These are phyloP conservation scores for Sordariomycetes sp. DNA, from an alignment of 2,329 filamentous ascomycete species.

Conservation along the genomic window DNA sequence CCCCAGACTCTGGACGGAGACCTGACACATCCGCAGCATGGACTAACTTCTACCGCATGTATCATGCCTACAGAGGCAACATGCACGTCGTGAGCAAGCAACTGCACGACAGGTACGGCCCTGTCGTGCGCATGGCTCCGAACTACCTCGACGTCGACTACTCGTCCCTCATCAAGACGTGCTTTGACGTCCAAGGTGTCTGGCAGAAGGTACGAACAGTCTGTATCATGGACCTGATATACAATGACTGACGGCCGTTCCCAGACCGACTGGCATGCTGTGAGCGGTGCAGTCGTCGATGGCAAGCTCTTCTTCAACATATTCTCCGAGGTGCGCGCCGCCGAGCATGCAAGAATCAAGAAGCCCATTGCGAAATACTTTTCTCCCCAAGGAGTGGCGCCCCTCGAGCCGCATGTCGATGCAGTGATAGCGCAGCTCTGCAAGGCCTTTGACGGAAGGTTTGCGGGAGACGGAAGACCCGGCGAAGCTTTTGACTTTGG, in stretches of 20 bases:
- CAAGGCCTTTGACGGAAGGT: constrained; percentile 16
- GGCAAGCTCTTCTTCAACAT: constrained; percentile 26
- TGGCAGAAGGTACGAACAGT: constrained; percentile 2
- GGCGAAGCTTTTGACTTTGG: constrained; percentile 9
- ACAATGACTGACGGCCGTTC: neutral
- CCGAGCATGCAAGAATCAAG: constrained; percentile 23
- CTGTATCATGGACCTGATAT: neutral
- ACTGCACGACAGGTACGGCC: constrained; percentile 25
- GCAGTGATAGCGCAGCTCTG: constrained; percentile 17
- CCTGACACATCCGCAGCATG: neutral
- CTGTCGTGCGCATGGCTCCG: constrained; percentile 29
- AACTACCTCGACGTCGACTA: constrained; percentile 25
- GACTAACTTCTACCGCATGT: constrained; percentile 3
- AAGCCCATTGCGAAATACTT: constrained; percentile 26
- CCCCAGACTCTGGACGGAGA: neutral
- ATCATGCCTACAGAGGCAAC: constrained; percentile 1
- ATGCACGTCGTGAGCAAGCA: constrained; percentile 1
- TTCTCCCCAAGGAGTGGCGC: constrained; percentile 14
- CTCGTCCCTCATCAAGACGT: constrained; percentile 17
- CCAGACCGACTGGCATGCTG: constrained; percentile 2
- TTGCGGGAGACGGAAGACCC: constrained; percentile 10
- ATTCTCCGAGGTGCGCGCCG: constrained; percentile 23
- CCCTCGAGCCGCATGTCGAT: constrained; percentile 20
- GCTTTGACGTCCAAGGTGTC: neutral
- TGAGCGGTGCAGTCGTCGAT: constrained; percentile 15